Evolutionary conservation across 2,329 filamentous ascomycete genomes (phyloP).

Genomic region (Blumeria graminis): DNA sequence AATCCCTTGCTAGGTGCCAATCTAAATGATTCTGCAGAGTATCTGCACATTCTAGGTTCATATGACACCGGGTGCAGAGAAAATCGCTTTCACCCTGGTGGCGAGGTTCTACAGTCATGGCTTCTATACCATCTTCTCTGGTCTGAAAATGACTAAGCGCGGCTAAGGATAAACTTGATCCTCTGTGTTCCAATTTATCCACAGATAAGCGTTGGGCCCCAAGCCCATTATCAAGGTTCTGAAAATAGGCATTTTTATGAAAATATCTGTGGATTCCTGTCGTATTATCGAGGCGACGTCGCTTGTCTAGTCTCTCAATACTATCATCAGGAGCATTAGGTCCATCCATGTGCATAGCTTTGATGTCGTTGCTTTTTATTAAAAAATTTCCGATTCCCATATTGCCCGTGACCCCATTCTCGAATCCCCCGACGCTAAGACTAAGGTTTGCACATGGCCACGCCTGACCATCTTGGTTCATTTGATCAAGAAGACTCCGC

Average conservation of each 20-base stretch:
- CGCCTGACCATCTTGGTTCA: slow-evolving; percentile 50
- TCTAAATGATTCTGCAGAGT: slow-evolving; percentile 57
- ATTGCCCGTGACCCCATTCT: slow-evolving; percentile 66
- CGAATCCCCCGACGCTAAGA: slow-evolving; percentile 73
- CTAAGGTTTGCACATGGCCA: slow-evolving; percentile 90
- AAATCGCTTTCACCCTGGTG: slow-evolving; percentile 18
- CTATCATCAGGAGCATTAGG: slow-evolving; percentile 6
- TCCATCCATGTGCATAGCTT: slow-evolving; percentile 20
- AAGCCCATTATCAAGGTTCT: not conserved
- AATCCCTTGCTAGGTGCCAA: slow-evolving; percentile 81
- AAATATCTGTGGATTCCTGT: slow-evolving; percentile 14
- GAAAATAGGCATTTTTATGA: slow-evolving; percentile 4
- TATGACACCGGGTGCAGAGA: slow-evolving; percentile 40
- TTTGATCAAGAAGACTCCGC: slow-evolving; percentile 51
- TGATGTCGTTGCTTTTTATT: slow-evolving; percentile 46
- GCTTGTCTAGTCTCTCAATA: slow-evolving; percentile 13
- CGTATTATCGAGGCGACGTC: slow-evolving; percentile 10
- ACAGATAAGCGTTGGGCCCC: not conserved
- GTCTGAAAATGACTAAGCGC: not conserved
- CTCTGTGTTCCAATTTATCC: too few species aligned
- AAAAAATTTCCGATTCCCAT: slow-evolving; percentile 70
- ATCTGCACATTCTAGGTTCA: slow-evolving; percentile 30
- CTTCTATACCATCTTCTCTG: not conserved
- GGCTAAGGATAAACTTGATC: too few species aligned
- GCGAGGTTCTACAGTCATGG: slow-evolving; percentile 4